These are phyloP conservation scores for Nidularia pulvinata DNA, from an alignment of 768 basidiomycete genomes.

Conservation along the genomic window DNA sequence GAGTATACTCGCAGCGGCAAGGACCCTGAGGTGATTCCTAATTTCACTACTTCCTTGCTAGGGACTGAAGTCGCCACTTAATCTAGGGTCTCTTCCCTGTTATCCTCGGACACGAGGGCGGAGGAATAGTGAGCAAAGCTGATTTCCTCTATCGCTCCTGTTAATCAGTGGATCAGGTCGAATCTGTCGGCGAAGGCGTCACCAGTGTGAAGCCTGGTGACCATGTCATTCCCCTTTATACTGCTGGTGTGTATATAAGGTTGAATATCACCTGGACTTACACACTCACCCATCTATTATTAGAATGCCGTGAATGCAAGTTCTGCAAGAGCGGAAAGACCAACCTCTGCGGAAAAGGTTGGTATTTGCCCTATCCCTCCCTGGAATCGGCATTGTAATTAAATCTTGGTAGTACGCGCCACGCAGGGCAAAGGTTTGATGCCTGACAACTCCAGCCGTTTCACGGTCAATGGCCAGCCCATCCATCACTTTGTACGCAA, in stretches of 20 bases:
- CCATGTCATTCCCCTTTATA: constrained; percentile 97
- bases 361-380: constrained; percentile 1
- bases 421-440: constrained; percentile 95
- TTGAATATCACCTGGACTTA: neutral
- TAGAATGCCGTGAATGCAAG: constrained; percentile 95
- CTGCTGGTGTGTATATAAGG: constrained; percentile 64
- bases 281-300: neutral
- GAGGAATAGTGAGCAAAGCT: constrained; percentile 69
- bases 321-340: constrained; percentile 99
- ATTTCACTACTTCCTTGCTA: neutral
- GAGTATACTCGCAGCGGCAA: constrained; percentile 96
- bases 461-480: constrained; percentile 85
- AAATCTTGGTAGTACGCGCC: constrained; percentile 62
- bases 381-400: neutral
- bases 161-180: constrained; percentile 57
- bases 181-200: constrained; percentile 98
- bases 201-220: constrained; percentile 78
- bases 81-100: constrained; percentile 84
- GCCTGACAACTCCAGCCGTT: constrained; percentile 89
- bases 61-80: neutral
- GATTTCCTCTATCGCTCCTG: constrained; percentile 4
- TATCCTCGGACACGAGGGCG: constrained; percentile 95
- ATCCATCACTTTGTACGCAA: constrained; percentile 87
- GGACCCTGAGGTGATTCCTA: constrained; percentile 79
- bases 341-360: constrained; percentile 95